Base-by-base conservation (phyloP, 768 basidiomycete genomes). In the Coprinopsis sp. region DNA sequence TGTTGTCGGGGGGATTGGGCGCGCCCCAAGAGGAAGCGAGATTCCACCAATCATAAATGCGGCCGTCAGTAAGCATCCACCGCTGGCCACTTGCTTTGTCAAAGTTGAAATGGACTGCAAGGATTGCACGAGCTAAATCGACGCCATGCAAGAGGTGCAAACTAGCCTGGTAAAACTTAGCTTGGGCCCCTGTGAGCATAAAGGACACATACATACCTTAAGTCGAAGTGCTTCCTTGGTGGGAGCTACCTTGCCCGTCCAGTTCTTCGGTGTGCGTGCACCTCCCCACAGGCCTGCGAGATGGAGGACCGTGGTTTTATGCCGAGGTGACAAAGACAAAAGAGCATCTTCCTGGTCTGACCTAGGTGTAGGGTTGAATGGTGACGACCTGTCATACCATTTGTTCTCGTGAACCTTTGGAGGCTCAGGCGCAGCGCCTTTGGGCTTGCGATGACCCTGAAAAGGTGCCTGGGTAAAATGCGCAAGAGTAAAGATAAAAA, bases 11-110 rank as follows among this genome's bases (percentile, higher is more conserved):
- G 31, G 33, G n/a, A n/a, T n/a, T n/a, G n/a, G n/a, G 31, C 11
- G 60, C 47, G 1, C 73, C 77, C 79, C 79, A 82, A 3, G 76
- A 72, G 5, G 73, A 72, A 1, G 75, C 77, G 3, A 82, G 64
- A 53, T 82, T 78, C 80, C 80, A 84, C 81, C 81, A 84, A 58
- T 84, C 82, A 54, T 82, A 80, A 30, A 79, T 71, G 6, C 77
- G 70, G 16, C 66, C 66, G 50, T 81, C 78, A 2, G 74, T 78
- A 27, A 81, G 58, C 3, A 81, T 55, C 79, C 78, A 81, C 5
- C 80, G 69, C 55, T 80, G 68, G 0, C 78, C 79, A 3, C 59
- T 51, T 1, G 78, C 73, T 34, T 66, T 69, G 23, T 51, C 42
- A 40, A 75, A 74, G 23, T 74, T 50, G 10, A 53, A 52, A 53